Base-by-base conservation (phyloP, 805 yeast species). In the Candida stauntonica region DNA sequence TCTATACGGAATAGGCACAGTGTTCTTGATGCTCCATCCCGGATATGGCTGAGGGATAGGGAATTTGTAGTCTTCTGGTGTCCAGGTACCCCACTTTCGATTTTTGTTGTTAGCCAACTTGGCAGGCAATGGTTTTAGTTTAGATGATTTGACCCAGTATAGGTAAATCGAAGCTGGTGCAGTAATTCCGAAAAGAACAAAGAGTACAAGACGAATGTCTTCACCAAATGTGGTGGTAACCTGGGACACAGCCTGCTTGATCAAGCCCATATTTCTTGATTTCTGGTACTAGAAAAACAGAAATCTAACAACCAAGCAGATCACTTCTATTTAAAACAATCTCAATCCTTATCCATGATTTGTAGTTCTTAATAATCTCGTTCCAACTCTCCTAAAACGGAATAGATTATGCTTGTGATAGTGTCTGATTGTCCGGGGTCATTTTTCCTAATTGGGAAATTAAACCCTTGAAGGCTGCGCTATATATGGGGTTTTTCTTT, bases 51-150 rank as follows among this genome's bases (percentile, higher is more conserved):
- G 52, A 6, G 83, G 82, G 1, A 44, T 52, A 0, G 85, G 84
- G 9, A 73, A 62, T 20, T 54, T 51, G 52, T 66, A 77, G 17
- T 53, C 57, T 44, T 77, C 82, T 4, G 84, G 75, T 0, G 50
- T 57, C 84, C 85, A 79, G 1, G 46, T 46, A 1, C 82, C 81
- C 26, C 50, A 60, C 39, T 65, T 65, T 29, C 81, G 55, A 35
- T 65, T 55, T 50, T 71, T 73, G 50, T 73, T 74, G 43, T 64
- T 53, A 6, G 71, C 68, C 20, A 51, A 45, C 15, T 50, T 56
- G 4, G 62, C 55, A n/a, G 65, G 50, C 1, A 64, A 34, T 9
- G 68, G 68, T 17, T 45, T 51, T n/a, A 15, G 14, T 21, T 26
- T 14, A n/a, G 28, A 17, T 4, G 17, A 26, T 24, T 31, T 21